Evolutionary conservation across 306 rosid species (phyloP).

Genomic region (barrel medic (Medicago truncatula)): MtrunA17r5.0-ANR NC_053046.1:27934501-27935000

Average conservation of each 20-base stretch:
- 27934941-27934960: neutral
- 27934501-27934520: no score
- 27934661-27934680: neutral
- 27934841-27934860: neutral
- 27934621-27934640: neutral
- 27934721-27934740: no score
- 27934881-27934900: neutral
- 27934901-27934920: neutral
- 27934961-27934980: neutral
- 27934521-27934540: neutral
- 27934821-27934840: neutral
- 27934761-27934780: no score
- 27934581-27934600: neutral
- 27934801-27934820: neutral
- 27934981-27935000: slow-evolving; percentile 9
- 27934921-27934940: no score
- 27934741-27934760: no score
- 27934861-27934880: neutral
- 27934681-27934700: no score
- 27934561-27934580: neutral
- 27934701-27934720: no score
- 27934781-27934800: no score
- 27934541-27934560: neutral
- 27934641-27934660: neutral
- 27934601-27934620: neutral